Base-by-base conservation (phyloP, 352 stramenopile species). In the Phytophthora sojae region DNA sequence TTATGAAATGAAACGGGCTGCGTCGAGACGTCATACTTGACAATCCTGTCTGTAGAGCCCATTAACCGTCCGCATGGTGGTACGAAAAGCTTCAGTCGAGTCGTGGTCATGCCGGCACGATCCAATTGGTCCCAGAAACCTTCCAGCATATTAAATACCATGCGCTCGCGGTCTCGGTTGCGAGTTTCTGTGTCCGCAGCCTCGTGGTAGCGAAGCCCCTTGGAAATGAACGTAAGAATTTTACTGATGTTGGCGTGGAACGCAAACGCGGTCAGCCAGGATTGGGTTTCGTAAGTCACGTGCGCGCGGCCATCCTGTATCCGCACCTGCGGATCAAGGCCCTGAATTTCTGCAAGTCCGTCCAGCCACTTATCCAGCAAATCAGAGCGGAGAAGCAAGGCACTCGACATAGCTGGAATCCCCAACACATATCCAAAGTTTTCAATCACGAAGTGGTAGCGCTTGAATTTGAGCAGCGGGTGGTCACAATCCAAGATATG, bases 381-480 rank as follows among this genome's bases (percentile, higher is more conserved):
- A 39, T 91, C 76, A 1, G 75, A 75, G 8, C 76, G 69, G 11
- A 92, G 58, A 35, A 93, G 74, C 4, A 93, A 58, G 6, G 88
- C 74, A 37, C 77, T 91, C 14, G 80, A 82, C 73, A 95, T 90
- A 0, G 79, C 72, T 26, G 94, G 88, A 47, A 97, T 98, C 52
- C 98, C 94, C 65, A 98, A 90, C n/a, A 98, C 94, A 73, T 98
- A 99, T 39, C 97, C 93, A 51, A 99, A 93, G 71, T 98, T 93
- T 58, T 98, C 86, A 29, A 98, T 79, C 44, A 98, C 76, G 75
- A 96, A 97, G 26, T 94, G 88, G 58, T 98, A 94, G 17, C 96
- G 86, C 63, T 97, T 98, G 61, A 98, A 97, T 68, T 96, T 96
- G 29, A 98, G 90, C n/a, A 95, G 75, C 37, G 83, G 81, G 45